These are phyloP conservation scores for Edaphochlamys debaryana DNA, from an alignment of 139 green algal genomes.

Conservation along the genomic window DNA sequence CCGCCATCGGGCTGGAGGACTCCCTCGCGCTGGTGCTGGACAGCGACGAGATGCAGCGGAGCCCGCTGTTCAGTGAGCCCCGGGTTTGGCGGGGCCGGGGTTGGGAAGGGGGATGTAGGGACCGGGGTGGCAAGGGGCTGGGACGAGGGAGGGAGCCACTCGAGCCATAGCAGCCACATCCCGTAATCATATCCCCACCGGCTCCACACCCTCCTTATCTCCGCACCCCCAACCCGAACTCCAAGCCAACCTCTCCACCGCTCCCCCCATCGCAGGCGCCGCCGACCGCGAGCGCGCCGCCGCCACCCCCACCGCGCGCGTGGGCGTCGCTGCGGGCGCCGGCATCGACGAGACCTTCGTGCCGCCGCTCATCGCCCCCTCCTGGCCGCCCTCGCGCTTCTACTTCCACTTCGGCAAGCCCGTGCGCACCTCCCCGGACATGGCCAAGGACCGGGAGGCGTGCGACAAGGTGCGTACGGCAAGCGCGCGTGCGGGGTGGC, in stretches of 20 bases:
- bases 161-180: no score
- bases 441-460: conserved; percentile 63
- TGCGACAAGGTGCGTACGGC: conserved; percentile 44
- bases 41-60: conserved; percentile 35
- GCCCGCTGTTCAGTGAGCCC: conserved; percentile 29
- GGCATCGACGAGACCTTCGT: conserved; percentile 47
- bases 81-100: background rate
- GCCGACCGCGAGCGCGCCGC: background rate
- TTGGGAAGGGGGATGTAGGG: background rate
- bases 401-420: conserved; percentile 93
- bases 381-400: conserved; percentile 68
- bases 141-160: no score
- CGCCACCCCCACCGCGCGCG: conserved; percentile 7
- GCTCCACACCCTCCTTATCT: no score
- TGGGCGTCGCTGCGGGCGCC: conserved; percentile 15
- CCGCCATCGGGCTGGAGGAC: conserved; percentile 49
- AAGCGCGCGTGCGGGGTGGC: no score
- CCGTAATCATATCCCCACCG: no score
- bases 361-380: conserved; percentile 70
- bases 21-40: conserved; percentile 37
- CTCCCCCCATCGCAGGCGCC: background rate
- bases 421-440: conserved; percentile 57
- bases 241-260: no score
- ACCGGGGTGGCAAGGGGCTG: no score
- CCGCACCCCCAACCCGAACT: no score